Evolutionary conservation across 2,329 filamentous ascomycete species (phyloP), one percentile per base, ranked within the genome.

Genomic region (Davidsoniella virescens): DNA sequence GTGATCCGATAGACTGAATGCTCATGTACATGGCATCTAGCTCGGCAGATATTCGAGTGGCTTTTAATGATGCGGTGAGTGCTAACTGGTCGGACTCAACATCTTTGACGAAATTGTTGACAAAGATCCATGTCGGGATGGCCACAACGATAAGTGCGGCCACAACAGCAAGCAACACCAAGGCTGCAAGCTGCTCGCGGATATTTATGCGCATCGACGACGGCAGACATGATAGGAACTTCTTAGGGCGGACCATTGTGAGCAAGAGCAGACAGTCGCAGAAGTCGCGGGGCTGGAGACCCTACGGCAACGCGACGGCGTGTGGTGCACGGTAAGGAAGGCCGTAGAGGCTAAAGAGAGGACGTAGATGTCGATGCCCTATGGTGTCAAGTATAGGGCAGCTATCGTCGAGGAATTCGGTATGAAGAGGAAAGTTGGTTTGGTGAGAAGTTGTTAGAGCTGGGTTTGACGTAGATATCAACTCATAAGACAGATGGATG

Each of bases 31-130:
- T 77, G 47, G 94, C 73, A 47, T 85, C 72, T 50, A 95, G 74
- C 61, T 87, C 84, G 48, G 85, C 82, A 5, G 82, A 71, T 55
- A 95, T 73, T 60, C 90, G 82, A 26, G 84, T 80, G 17, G 87
- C 82, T 64, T 94, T 94, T 60, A 94, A 78, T 2, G 84, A 87
- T 5, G 88, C 88, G 1, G 86, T 86, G 54, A 94, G 71, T 23
- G 79, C 69, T 44, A 95, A 75, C 47, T 80, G 75, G 47, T 75
- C 71, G 10, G 75, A 65, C 61, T 73, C 68, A 56, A 78, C 69
- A 47, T 65, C 60, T 56, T 67, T 56, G 54, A 76, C 72, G 57
- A 75, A 76, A 54, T 65, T 62, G 57, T 76, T 70, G 58, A 77
- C 72, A 55, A 70, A 77, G 52, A 76, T 63, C 73, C 73, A 77